phyloP scores from a whole-genome alignment of 2,329 filamentous ascomycete species.

The Sporothrix protearum region DNA sequence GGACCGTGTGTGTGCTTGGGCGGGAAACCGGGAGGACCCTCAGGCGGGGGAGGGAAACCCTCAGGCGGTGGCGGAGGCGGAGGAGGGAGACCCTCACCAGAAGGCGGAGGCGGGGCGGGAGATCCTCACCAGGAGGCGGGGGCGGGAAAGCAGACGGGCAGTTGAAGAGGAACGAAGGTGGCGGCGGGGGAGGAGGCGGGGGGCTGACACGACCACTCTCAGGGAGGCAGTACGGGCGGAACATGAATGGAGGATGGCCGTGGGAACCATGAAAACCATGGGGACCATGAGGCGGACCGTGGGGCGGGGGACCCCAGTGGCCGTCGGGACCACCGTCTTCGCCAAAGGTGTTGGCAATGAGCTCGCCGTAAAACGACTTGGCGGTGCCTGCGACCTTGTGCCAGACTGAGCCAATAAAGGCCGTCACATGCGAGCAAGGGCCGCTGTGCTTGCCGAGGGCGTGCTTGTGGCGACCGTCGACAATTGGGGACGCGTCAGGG shows the following conservation, averaged over 20 bases:
- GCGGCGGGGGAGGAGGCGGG: slow-evolving; percentile 19
- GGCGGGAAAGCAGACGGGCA: slow-evolving; percentile 22
- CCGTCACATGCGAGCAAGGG: slow-evolving; percentile 38
- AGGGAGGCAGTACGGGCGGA: slow-evolving; percentile 14
- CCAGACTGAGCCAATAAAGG: slow-evolving; percentile 42
- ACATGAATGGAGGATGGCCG: not conserved
- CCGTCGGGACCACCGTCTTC: slow-evolving; percentile 15
- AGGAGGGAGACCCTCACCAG: not conserved
- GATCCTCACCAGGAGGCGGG: not conserved
- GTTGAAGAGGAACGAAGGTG: slow-evolving; percentile 29
- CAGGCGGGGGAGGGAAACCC: not conserved
- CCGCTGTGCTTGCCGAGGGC: slow-evolving; percentile 1
- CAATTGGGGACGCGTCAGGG: not conserved
- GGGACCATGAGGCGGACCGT: slow-evolving; percentile 19
- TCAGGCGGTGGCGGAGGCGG: not conserved
- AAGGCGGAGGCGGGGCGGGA: slow-evolving; percentile 1
- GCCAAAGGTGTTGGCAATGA: slow-evolving; percentile 20
- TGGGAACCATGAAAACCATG: slow-evolving; percentile 9
- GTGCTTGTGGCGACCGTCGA: not conserved
- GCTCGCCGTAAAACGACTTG: slow-evolving; percentile 35
- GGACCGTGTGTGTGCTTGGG: slow-evolving; percentile 20
- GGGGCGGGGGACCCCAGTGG: slow-evolving; percentile 9
- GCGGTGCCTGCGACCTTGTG: slow-evolving; percentile 40
- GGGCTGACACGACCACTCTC: not conserved
- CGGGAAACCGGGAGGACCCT: not conserved